These are phyloP conservation scores for Verticillium nonalfalfae DNA, from an alignment of 2,329 filamentous ascomycete genomes.

Conservation along the genomic window DNA sequence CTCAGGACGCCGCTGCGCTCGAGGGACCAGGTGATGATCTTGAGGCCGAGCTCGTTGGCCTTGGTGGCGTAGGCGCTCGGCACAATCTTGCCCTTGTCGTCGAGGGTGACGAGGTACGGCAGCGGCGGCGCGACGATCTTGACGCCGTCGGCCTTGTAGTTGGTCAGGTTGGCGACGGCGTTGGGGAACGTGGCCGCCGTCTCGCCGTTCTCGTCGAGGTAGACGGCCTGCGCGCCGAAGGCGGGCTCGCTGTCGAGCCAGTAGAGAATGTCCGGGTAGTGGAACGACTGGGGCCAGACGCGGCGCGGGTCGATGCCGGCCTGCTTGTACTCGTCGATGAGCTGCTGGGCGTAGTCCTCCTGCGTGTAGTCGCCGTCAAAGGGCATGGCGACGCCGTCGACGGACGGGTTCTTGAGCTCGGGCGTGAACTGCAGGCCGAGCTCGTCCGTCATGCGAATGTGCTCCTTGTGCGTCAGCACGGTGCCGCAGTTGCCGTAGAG, in stretches of 20 bases:
- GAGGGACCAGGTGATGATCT: conserved; percentile 63
- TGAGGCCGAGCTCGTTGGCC: conserved; percentile 54
- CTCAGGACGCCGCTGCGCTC: conserved; percentile 58
- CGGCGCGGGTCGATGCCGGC: conserved; percentile 44
- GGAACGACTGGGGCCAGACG: conserved; percentile 61
- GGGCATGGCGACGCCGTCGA: conserved; percentile 67
- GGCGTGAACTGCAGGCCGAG: conserved; percentile 58
- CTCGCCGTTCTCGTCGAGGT: conserved; percentile 58
- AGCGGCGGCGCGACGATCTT: conserved; percentile 58
- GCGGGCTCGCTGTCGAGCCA: conserved; percentile 57
- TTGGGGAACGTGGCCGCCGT: conserved; percentile 39
- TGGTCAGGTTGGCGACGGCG: conserved; percentile 51
- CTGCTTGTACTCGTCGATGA: conserved; percentile 53
- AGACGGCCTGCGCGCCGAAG: conserved; percentile 56
- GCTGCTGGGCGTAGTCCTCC: conserved; percentile 55
- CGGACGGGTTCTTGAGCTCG: conserved; percentile 61
- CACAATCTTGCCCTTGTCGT: conserved; percentile 46
- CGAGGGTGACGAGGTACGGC: conserved; percentile 51
- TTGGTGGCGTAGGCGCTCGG: conserved; percentile 56
- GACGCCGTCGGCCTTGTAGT: conserved; percentile 51
- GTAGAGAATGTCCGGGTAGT: conserved; percentile 58
- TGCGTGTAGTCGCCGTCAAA: conserved; percentile 60
- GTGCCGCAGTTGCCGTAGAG: conserved; percentile 59
- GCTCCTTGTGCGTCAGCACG: conserved; percentile 54
- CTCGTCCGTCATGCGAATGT: conserved; percentile 51